These are phyloP conservation scores for Phytophthora parvispora DNA, from an alignment of 352 stramenopile species.

Conservation along the genomic window DNA sequence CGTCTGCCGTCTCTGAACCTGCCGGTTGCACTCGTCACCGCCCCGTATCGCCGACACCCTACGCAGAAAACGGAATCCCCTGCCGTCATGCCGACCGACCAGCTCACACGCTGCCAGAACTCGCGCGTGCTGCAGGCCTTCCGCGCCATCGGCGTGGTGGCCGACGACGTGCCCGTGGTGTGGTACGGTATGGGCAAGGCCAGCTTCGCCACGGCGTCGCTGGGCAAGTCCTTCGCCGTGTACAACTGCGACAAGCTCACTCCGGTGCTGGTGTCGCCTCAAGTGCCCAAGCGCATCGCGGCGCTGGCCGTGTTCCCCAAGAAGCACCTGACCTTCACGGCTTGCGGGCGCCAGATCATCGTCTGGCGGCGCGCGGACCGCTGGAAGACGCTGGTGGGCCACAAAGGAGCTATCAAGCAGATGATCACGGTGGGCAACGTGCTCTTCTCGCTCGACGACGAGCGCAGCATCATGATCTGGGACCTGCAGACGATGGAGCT, in stretches of 20 bases:
- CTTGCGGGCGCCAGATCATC: constrained; percentile 75
- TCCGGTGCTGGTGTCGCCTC: constrained; percentile 84
- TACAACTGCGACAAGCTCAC: constrained; percentile 93
- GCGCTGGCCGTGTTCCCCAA: constrained; percentile 70
- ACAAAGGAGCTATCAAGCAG: constrained; percentile 67
- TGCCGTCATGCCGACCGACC: constrained; percentile 36
- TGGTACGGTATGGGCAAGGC: constrained; percentile 90
- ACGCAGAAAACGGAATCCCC: constrained; percentile 13
- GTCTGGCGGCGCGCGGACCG: constrained; percentile 79
- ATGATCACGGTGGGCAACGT: constrained; percentile 60
- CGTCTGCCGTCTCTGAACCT: constrained; percentile 2
- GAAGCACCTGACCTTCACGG: constrained; percentile 84
- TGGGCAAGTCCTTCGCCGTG: constrained; percentile 93
- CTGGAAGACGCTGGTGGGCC: constrained; percentile 62
- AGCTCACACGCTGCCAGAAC: constrained; percentile 66
- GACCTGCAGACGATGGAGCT: constrained; percentile 71
- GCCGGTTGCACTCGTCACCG: constrained; percentile 12
- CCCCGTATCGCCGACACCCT: not conserved
- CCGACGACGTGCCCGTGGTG: constrained; percentile 89
- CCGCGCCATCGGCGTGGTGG: constrained; percentile 92
- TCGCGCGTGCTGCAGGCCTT: constrained; percentile 90
- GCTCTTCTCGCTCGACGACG: constrained; percentile 82
- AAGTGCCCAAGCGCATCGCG: constrained; percentile 82
- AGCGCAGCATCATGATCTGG: constrained; percentile 65
- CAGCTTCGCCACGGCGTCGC: constrained; percentile 89